These are phyloP conservation scores for Casaregolazyma suthepensis DNA, from an alignment of 1,139 yeast genomes.

Conservation along the genomic window DNA sequence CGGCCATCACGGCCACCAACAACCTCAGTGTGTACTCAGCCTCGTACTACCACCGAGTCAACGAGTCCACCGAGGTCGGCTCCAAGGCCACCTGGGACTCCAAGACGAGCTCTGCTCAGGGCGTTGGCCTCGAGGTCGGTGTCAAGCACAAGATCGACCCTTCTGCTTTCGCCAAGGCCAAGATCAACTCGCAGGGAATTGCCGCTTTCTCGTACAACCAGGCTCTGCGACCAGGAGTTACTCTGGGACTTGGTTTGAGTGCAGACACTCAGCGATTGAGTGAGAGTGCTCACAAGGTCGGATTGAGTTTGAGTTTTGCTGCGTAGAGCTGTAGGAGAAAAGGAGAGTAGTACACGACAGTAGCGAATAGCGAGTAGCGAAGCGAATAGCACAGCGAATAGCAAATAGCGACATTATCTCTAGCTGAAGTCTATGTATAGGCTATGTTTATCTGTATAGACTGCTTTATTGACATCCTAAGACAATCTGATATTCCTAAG, in stretches of 20 bases:
- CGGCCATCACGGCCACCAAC: constrained; percentile 84
- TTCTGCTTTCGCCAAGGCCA: constrained; percentile 88
- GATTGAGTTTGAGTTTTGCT: constrained; percentile 87
- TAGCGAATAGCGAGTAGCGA: too few relatives aligned
- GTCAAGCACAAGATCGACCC: constrained; percentile 88
- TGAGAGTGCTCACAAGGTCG: constrained; percentile 98
- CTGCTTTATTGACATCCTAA: too few relatives aligned
- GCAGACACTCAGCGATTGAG: constrained; percentile 93
- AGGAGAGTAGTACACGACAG: too few relatives aligned
- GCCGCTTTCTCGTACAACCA: constrained; percentile 95
- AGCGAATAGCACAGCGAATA: too few relatives aligned
- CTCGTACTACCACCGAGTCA: constrained; percentile 94
- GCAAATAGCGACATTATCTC: too few relatives aligned
- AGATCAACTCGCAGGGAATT: constrained; percentile 94
- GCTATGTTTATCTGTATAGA: too few relatives aligned
- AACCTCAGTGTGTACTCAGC: constrained; percentile 90
- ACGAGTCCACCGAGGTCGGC: constrained; percentile 90
- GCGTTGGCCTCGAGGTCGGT: constrained; percentile 85
- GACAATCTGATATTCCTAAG: too few relatives aligned
- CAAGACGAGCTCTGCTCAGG: constrained; percentile 58
- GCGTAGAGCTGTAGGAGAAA: constrained; percentile 43
- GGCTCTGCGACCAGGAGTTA: constrained; percentile 93
- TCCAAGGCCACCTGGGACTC: constrained; percentile 97
- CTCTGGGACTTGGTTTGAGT: constrained; percentile 95
- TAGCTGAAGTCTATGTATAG: too few relatives aligned